These are phyloP conservation scores for Aspergillus coremiiformis DNA, from an alignment of 495 filamentous ascomycete species.

Conservation along the genomic window DNA sequence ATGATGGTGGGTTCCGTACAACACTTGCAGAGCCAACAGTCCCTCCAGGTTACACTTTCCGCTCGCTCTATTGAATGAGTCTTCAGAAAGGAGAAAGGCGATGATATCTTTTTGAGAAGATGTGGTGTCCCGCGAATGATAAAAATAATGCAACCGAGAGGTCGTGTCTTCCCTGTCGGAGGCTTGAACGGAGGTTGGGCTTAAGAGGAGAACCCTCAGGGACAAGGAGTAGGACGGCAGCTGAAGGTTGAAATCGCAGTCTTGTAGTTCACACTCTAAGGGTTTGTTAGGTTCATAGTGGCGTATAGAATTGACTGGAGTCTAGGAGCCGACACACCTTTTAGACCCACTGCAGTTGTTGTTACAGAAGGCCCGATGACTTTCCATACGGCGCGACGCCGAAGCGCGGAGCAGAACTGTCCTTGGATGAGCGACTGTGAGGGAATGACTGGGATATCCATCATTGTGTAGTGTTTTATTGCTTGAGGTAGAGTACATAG, in stretches of 20 bases:
- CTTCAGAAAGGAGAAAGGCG: conserved; percentile 44
- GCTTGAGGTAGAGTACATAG: neutral
- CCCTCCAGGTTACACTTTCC: conserved; percentile 14
- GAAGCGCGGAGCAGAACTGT: conserved; percentile 51
- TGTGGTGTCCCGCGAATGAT: conserved; percentile 22
- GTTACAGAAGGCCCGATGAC: conserved; percentile 38
- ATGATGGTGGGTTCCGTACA: conserved; percentile 14
- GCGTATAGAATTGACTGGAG: neutral
- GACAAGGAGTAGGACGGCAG: neutral
- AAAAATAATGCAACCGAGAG: conserved; percentile 43
- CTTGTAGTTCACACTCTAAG: conserved; percentile 2
- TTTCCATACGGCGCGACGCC: conserved; percentile 45
- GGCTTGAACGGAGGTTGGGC: conserved; percentile 35
- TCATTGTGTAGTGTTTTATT: neutral
- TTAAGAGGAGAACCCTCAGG: conserved; percentile 49
- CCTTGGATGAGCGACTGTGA: conserved; percentile 2
- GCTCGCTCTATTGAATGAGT: conserved; percentile 11
- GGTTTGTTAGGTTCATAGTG: neutral
- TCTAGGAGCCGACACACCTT: conserved; percentile 27
- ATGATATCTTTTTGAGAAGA: conserved; percentile 35
- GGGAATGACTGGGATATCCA: neutral
- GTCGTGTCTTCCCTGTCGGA: conserved; percentile 18
- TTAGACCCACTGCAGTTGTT: conserved; percentile 29
- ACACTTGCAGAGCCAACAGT: conserved; percentile 25
- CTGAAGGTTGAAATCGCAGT: conserved; percentile 14